A percentile compares a stretch with the other conserved stretches of the same genome.
These are phyloP conservation scores for Dioscorea dumetorum DNA, from an alignment of 106 monocot genomes.

Conservation along the genomic window DNA sequence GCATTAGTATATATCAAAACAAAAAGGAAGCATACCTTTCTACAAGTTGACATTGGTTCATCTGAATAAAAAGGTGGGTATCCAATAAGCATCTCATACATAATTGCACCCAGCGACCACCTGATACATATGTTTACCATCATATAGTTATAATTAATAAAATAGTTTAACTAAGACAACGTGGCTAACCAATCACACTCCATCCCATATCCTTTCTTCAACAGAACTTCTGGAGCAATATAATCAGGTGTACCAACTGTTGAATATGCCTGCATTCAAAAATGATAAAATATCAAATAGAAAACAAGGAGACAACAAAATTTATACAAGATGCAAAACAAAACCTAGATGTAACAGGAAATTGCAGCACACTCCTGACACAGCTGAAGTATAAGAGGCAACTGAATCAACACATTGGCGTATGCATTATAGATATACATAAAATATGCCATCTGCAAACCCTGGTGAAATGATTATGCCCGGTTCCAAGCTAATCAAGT, in stretches of 20 bases:
- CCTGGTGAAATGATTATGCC: no score
- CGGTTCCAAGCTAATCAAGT: no score
- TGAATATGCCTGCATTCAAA: slow-evolving; percentile 61
- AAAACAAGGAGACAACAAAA: no score
- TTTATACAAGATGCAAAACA: no score
- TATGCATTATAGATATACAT: no score
- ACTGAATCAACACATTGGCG: no score
- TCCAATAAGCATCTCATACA: slow-evolving; percentile 89
- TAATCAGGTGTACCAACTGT: slow-evolving; percentile 97
- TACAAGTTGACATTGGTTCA: slow-evolving; percentile 80
- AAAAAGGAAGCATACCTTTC: slow-evolving; percentile 37
- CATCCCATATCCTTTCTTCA: slow-evolving; percentile 98
- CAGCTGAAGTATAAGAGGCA: no score
- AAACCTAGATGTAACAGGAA: no score
- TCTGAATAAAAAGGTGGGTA: slow-evolving; percentile 83
- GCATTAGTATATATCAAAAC: no score
- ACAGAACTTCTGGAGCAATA: slow-evolving; percentile 88
- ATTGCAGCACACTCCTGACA: no score
- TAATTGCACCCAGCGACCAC: slow-evolving; percentile 90
- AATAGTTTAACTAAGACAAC: background rate
- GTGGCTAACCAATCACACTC: slow-evolving; percentile 83
- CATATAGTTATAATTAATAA: background rate
- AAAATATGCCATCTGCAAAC: no score
- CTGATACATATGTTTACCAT: slow-evolving; percentile 10
- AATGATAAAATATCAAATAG: no score